Evolutionary conservation across 2,329 filamentous ascomycete species (phyloP), one percentile per base, ranked within the genome.

Genomic region (Phialophora expanda): DNA sequence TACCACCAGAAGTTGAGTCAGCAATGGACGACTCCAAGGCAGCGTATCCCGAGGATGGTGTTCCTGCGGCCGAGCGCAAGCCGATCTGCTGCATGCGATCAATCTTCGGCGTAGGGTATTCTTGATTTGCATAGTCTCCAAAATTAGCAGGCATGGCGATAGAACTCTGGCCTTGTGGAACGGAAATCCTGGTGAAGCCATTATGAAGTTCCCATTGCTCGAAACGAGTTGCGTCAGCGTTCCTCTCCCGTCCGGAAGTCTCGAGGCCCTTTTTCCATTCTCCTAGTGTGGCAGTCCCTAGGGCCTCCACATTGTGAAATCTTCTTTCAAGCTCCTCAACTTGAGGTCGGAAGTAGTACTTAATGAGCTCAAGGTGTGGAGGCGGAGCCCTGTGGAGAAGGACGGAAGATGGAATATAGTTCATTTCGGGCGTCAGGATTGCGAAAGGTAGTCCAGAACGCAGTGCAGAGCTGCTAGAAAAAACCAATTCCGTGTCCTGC

Each of bases 191-290:
- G 69, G 69, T 48, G 38, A 77, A 66, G 20, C 74, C 76, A 57
- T 77, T 75, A 46, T 78, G 78, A 54, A 82, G 77, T 69, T 89
- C 87, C 87, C 90, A 94, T 72, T 87, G 89, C 74, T 93, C 91
- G 89, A 90, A 94, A 57, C 89, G 86, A 30, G 86, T 83, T 32
- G 86, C 83, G 74, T 90, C 87, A 11, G 81, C 82, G 71, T 87
- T 84, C 56, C 82, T 78, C 65, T 86, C 82, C 71, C 85, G 86
- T 9, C 90, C 89, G 65, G 86, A 83, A 30, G 79, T 80, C 51
- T 87, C 85, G 3, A 95, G 83, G 9, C 91, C 91, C 77, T 93
- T 93, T 32, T 88, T 81, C 91, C 91, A 95, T 76, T 93, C 91
- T 71, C 92, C 89, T 3, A 85, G 84, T 11, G 89, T 86, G 50